phyloP scores from a whole-genome alignment of 306 rosid species.

The Prunus kanzakura region DNA sequence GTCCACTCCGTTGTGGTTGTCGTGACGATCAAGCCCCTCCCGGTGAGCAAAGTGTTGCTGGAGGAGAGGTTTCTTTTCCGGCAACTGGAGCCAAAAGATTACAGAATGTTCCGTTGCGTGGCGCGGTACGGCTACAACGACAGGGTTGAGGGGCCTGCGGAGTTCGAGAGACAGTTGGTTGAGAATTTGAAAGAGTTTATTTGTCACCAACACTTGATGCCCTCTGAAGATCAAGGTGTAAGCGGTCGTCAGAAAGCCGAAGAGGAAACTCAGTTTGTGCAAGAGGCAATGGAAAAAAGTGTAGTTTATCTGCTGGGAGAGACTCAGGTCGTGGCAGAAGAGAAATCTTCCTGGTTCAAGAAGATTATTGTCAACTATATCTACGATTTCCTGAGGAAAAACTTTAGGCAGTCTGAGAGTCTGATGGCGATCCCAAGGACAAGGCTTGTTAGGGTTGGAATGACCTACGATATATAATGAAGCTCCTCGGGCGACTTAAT shows the following conservation, averaged over 20 bases:
- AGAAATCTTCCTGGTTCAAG: slow-evolving; percentile 53
- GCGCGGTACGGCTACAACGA: slow-evolving; percentile 77
- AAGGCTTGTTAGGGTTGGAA: slow-evolving; percentile 66
- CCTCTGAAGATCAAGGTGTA: slow-evolving; percentile 14
- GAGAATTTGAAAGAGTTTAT: slow-evolving; percentile 51
- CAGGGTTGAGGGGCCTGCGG: slow-evolving; percentile 20
- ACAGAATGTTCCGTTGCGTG: slow-evolving; percentile 62
- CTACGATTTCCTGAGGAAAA: slow-evolving; percentile 62
- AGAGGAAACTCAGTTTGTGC: slow-evolving; percentile 49
- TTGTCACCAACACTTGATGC: slow-evolving; percentile 33
- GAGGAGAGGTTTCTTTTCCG: slow-evolving; percentile 74
- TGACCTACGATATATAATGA: slow-evolving; percentile 40
- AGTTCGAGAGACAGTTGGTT: slow-evolving; percentile 56
- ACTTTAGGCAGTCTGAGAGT: slow-evolving; percentile 56
- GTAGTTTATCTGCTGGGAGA: slow-evolving; percentile 70
- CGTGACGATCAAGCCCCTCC: slow-evolving; percentile 69
- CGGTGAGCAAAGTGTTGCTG: slow-evolving; percentile 42
- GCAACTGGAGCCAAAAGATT: slow-evolving; percentile 54
- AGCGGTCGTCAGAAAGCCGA: slow-evolving; percentile 23
- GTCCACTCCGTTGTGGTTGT: slow-evolving; percentile 60
- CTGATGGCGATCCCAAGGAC: slow-evolving; percentile 44
- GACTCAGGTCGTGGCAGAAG: slow-evolving; percentile 62
- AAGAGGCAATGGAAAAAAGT: slow-evolving; percentile 55
- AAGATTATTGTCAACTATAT: slow-evolving; percentile 59
- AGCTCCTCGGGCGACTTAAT: background rate